These are phyloP conservation scores for Tolypocladium album DNA, from an alignment of 2,329 filamentous ascomycete genomes.

Conservation along the genomic window DNA sequence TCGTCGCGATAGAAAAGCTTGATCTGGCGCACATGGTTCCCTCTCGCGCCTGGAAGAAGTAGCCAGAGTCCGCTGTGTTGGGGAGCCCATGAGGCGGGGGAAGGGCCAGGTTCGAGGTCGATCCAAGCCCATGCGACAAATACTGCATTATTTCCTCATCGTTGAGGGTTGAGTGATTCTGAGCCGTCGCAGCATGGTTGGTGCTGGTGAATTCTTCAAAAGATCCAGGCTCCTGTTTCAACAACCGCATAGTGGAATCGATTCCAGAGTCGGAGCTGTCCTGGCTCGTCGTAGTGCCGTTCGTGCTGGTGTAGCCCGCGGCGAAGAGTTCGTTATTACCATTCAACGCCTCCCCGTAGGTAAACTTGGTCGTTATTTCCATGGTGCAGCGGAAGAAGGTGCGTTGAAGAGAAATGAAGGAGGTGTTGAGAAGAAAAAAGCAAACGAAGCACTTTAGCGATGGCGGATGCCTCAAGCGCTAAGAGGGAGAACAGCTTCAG, in stretches of 20 bases:
- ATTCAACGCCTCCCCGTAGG: background rate
- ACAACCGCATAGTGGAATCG: no score
- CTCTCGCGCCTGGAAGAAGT: background rate
- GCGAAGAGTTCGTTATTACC: background rate
- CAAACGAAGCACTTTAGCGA: background rate
- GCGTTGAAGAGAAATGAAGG: background rate
- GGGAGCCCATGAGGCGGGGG: background rate
- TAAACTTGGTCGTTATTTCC: background rate
- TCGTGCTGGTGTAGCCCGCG: background rate
- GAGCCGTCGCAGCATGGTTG: background rate
- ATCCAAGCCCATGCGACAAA: background rate
- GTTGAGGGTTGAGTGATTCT: background rate
- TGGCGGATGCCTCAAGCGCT: background rate
- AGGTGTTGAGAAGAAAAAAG: background rate
- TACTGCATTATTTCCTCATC: background rate
- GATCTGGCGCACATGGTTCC: constrained; percentile 8
- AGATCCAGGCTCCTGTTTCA: no score
- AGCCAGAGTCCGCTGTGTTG: background rate
- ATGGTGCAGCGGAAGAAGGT: background rate
- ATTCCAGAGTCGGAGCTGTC: background rate
- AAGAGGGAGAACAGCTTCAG: background rate
- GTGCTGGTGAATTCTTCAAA: no score
- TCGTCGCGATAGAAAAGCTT: constrained; percentile 15
- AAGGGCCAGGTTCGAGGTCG: background rate
- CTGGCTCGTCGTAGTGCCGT: background rate